Conservation (phyloP, 768 basidiomycete species). For the Cystobasidium onofrii region DNA sequence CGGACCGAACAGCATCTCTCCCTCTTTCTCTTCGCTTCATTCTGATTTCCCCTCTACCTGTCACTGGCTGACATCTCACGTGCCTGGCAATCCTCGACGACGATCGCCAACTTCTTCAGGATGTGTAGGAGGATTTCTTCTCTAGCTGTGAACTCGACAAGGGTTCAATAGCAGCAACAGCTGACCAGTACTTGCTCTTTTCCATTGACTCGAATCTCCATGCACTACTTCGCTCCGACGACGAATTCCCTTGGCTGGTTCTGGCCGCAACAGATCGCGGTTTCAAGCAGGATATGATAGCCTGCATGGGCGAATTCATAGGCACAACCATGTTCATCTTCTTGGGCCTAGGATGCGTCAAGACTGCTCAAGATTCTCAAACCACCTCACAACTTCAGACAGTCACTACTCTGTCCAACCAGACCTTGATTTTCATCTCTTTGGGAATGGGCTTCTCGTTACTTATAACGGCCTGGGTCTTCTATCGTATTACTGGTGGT, state of each 20-base stretch:
- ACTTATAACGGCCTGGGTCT: slow-evolving; percentile 33
- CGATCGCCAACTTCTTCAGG: background rate
- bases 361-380: slow-evolving; percentile 18
- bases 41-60: background rate
- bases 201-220: too few species aligned
- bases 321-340: slow-evolving; percentile 27
- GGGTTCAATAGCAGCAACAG: too few species aligned
- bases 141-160: background rate
- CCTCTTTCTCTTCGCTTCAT: background rate
- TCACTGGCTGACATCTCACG: background rate
- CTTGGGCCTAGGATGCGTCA: slow-evolving; percentile 13
- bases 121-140: background rate
- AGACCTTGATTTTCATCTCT: slow-evolving; percentile 37
- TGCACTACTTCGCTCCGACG: background rate
- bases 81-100: background rate
- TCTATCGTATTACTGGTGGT: slow-evolving; percentile 36
- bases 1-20: background rate
- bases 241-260: background rate
- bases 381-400: slow-evolving; percentile 30
- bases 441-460: slow-evolving; percentile 38
- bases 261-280: slow-evolving; percentile 1
- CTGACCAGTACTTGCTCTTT: too few species aligned
- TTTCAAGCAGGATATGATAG: slow-evolving; percentile 32
- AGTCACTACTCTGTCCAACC: slow-evolving; percentile 29
- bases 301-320: slow-evolving; percentile 24